Conservation (phyloP, 257 asterid genomes). For the Fraxinus excelsior region DNA sequence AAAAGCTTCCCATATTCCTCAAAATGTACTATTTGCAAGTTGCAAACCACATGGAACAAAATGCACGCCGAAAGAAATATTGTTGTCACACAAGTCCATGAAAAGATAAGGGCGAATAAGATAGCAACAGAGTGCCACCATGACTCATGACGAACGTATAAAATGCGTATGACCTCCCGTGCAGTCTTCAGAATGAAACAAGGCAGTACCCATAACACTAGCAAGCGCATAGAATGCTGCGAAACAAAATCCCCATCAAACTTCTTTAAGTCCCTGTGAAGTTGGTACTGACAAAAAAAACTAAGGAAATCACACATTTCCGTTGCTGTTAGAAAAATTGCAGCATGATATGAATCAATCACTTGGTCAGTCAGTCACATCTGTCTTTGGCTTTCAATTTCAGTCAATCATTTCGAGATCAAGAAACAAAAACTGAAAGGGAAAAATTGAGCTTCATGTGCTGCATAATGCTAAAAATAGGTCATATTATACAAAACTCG, state of each 20-base stretch:
- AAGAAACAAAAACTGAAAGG: neutral
- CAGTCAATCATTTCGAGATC: neutral
- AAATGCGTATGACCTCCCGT: constrained; percentile 64
- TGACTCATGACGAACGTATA: constrained; percentile 59
- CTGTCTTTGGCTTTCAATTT: neutral
- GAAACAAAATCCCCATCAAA: constrained; percentile 21
- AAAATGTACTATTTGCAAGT: constrained; percentile 76
- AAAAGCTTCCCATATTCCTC: constrained; percentile 78
- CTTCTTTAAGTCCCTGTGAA: neutral
- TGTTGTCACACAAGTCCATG: constrained; percentile 63
- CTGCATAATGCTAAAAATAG: neutral
- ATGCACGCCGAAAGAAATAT: constrained; percentile 59
- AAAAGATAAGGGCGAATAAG: constrained; percentile 50
- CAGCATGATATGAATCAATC: neutral
- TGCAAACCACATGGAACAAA: constrained; percentile 74
- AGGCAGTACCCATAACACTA: constrained; percentile 60
- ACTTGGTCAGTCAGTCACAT: neutral
- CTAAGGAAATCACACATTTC: neutral
- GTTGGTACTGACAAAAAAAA: neutral
- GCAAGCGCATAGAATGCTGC: constrained; percentile 67
- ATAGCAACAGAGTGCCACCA: constrained; percentile 67
- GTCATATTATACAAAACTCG: neutral
- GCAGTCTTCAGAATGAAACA: constrained; percentile 62
- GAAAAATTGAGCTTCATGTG: neutral
- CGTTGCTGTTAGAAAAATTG: neutral